Percentiles rank a stretch among this genome's conserved stretches.
Conservation (phyloP, 306 rosid species). For the Vigna mungo region DNA sequence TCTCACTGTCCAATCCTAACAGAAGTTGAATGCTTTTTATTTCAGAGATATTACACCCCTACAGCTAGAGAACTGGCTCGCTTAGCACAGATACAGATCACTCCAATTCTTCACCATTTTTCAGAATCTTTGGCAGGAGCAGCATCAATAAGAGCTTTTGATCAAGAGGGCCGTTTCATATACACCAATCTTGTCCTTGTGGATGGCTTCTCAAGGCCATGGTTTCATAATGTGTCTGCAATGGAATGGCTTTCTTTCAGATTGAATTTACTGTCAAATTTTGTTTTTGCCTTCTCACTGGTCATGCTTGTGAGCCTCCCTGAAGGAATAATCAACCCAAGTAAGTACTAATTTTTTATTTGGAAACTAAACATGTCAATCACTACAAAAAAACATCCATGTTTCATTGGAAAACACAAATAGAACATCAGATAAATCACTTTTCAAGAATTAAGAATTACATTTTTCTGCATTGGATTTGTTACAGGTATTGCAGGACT, state of each 20-base stretch:
- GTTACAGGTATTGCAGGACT: conserved; percentile 90
- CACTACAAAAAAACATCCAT: neutral
- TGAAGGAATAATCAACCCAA: conserved; percentile 90
- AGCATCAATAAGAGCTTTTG: conserved; percentile 88
- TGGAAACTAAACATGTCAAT: conserved; percentile 6
- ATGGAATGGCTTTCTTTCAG: conserved; percentile 99
- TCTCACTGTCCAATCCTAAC: conserved; percentile 25
- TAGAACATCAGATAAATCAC: neutral
- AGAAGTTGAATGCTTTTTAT: conserved; percentile 37
- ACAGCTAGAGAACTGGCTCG: conserved; percentile 98
- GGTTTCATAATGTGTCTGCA: conserved; percentile 92
- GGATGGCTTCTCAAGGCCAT: conserved; percentile 84
- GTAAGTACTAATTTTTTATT: conserved; percentile 56
- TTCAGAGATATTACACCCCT: conserved; percentile 86
- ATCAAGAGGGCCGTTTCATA: conserved; percentile 81
- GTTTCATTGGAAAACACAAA: conserved; percentile 1
- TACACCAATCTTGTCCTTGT: conserved; percentile 68
- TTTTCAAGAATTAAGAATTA: neutral
- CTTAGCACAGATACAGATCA: conserved; percentile 74
- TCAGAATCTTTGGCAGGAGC: conserved; percentile 90
- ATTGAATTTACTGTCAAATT: conserved; percentile 84
- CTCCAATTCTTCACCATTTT: conserved; percentile 96
- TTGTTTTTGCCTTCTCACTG: conserved; percentile 88
- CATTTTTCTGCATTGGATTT: conserved; percentile 35
- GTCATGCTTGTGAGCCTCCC: conserved; percentile 86